These are phyloP conservation scores for Amborella trichopoda DNA, from an alignment of 164 flowering plant species.

Conservation along the genomic window DNA sequence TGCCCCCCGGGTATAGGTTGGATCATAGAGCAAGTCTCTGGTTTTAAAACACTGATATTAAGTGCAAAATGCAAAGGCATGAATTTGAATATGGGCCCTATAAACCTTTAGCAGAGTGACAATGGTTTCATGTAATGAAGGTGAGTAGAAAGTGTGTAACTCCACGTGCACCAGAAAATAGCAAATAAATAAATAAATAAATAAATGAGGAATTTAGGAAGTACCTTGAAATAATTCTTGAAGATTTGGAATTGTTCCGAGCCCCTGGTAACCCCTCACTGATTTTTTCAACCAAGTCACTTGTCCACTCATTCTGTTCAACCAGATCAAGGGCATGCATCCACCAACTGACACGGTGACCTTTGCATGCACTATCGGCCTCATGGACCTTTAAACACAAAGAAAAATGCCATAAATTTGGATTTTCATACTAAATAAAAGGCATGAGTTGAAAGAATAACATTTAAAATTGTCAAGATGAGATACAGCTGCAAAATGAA, in stretches of 20 bases:
- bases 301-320: conserved; percentile 39
- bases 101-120: too few species aligned
- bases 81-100: too few species aligned
- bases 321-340: conserved; percentile 53
- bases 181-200: neutral
- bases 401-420: too few species aligned
- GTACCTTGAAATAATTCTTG: conserved; percentile 46
- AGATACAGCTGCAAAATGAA: neutral
- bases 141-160: too few species aligned
- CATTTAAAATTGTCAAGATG: neutral
- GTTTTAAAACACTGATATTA: too few species aligned
- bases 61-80: too few species aligned
- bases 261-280: conserved; percentile 53
- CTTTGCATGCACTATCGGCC: conserved; percentile 22
- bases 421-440: too few species aligned
- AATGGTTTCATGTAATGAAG: too few species aligned
- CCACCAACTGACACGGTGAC: conserved; percentile 59
- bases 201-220: neutral
- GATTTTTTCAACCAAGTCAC: conserved; percentile 51
- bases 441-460: neutral
- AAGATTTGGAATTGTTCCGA: conserved; percentile 29
- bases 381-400: conserved; percentile 39
- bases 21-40: too few species aligned
- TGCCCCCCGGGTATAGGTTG: too few species aligned
- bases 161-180: too few species aligned